These are phyloP conservation scores for Clonostachys solani DNA, from an alignment of 2,329 filamentous ascomycete genomes.

Conservation along the genomic window DNA sequence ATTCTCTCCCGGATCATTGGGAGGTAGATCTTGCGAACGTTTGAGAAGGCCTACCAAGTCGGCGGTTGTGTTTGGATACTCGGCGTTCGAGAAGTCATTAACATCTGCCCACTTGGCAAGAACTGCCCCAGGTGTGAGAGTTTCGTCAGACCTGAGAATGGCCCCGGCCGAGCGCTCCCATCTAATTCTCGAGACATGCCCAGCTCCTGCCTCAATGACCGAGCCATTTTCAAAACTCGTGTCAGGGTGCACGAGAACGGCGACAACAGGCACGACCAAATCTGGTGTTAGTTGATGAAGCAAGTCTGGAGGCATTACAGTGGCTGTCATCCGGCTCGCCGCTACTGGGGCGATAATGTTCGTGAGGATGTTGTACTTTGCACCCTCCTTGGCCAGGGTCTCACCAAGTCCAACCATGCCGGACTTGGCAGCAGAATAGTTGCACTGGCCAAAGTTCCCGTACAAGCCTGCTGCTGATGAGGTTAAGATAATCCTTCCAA, in stretches of 20 bases:
- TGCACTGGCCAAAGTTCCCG: constrained; percentile 91
- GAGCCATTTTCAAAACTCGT: constrained; percentile 79
- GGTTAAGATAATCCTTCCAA: constrained; percentile 93
- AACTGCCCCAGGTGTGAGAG: constrained; percentile 82
- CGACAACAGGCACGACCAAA: constrained; percentile 92
- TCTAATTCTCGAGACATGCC: constrained; percentile 85
- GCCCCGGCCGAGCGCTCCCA: constrained; percentile 93
- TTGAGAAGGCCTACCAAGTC: constrained; percentile 87
- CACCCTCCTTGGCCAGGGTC: constrained; percentile 94
- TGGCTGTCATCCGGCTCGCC: constrained; percentile 92
- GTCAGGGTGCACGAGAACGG: constrained; percentile 79
- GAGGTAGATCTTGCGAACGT: constrained; percentile 72
- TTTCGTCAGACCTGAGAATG: constrained; percentile 82
- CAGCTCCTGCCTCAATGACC: constrained; percentile 92
- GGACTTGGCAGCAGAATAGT: constrained; percentile 96
- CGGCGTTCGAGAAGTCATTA: constrained; percentile 74
- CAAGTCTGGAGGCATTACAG: constrained; percentile 89
- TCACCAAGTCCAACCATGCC: constrained; percentile 96
- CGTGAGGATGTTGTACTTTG: constrained; percentile 94
- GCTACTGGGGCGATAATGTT: constrained; percentile 94
- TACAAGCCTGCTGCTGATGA: constrained; percentile 94
- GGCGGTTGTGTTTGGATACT: constrained; percentile 78
- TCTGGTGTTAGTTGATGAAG: constrained; percentile 83
- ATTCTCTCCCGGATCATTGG: constrained; percentile 15
- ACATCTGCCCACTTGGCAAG: constrained; percentile 87